Evolutionary conservation across 805 yeast species (phyloP), one percentile per base, ranked within the genome.

Genomic region (Yamadazyma sp.): DNA sequence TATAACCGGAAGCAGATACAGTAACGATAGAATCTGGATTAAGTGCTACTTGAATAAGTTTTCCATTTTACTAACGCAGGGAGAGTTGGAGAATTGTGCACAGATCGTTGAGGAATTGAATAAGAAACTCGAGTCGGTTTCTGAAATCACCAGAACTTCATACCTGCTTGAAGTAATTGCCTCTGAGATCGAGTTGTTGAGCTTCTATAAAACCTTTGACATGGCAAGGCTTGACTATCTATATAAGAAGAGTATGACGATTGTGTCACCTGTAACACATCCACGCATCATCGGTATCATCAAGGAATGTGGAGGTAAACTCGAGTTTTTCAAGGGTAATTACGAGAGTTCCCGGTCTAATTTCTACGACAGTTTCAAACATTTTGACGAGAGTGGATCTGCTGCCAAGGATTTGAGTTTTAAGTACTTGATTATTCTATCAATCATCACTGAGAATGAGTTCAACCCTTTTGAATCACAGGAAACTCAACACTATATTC

Each of bases 211-310:
- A 7, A 50, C 68, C 18, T 35, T 51, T 1, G 51, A 62, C 40
- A 48, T 65, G 20, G 43, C 64, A 3, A 59, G 62, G 39, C 60
- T 83, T 28, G 67, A 68, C 37, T 62, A 69, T 33, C 62, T 80
- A 14, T 77, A 82, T 46, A 58, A 65, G 18, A 62, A 75, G 42
- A 61, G 69, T 37, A 38, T 49, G 12, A 44, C 57, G 5, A 63
- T 80, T 14, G 71, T 75, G 6, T 66, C 80, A 0, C 84, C 86
- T 2, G 80, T 84, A 2, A 84, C 89, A 1, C 95, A 87, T 51
- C 89, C 95, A 1, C 67, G 73, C 32, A 78, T 83, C 18, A 66
- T 80, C 57, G 95, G 91, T 1, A 74, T 82, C n/a, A 73, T 86
- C 17, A 72, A 78, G 44, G 91, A 85, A 54, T 80, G 87, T 46